Conservation (phyloP, 108 stramenopile genomes). For the Parietichytrium sp. region DNA sequence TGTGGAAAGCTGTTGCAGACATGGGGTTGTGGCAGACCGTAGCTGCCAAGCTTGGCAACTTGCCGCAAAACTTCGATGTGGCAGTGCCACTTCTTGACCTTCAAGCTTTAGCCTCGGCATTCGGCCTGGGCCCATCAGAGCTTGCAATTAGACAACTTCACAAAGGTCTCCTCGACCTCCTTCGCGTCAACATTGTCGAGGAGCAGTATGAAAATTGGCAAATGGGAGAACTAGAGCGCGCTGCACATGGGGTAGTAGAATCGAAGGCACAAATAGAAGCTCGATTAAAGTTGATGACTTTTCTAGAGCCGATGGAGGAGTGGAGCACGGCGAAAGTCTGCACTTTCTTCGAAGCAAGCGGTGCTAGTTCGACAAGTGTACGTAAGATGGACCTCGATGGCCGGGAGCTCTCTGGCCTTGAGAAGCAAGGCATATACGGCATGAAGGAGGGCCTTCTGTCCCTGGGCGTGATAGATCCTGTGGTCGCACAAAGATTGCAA, state of each 20-base stretch:
- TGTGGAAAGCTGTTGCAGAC: constrained; percentile 21
- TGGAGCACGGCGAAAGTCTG: not conserved
- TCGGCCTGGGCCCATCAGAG: not conserved
- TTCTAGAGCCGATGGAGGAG: too few species aligned
- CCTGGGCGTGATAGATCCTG: not conserved
- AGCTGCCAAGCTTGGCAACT: not conserved
- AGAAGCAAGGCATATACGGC: not conserved
- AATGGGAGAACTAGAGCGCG: not conserved
- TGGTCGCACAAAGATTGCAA: not conserved
- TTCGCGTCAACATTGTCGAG: not conserved
- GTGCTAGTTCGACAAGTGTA: not conserved
- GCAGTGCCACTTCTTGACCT: not conserved
- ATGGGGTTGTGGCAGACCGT: constrained; percentile 6
- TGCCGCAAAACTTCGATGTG: not conserved
- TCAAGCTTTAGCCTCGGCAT: not conserved
- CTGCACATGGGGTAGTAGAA: not conserved
- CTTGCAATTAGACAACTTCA: not conserved
- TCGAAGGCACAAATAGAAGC: not conserved
- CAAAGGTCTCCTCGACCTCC: not conserved
- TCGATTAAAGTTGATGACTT: not conserved
- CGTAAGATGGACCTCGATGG: not conserved
- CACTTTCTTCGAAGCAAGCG: not conserved
- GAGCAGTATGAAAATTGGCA: not conserved
- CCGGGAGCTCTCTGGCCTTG: not conserved
- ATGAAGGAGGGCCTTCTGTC: not conserved